A percentile compares a stretch with the other conserved stretches of the same genome.
Conservation (phyloP, 148 eudicot species). For the Heliosperma pusillum region DNA sequence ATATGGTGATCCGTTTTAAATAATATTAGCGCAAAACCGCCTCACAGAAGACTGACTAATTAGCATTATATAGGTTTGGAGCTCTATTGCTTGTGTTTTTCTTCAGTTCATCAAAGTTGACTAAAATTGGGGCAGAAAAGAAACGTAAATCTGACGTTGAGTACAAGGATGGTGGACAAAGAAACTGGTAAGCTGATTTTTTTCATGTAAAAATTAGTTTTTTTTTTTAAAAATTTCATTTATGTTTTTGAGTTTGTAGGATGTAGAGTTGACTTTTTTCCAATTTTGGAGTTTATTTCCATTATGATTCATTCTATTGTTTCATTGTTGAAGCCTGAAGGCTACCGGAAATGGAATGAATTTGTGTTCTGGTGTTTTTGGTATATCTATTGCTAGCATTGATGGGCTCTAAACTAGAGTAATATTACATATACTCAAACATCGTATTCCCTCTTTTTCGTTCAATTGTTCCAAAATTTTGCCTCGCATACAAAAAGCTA, state of each 20-base stretch:
- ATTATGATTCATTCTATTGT: background rate
- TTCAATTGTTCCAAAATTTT: background rate
- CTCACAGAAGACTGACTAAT: no score
- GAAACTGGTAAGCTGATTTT: conserved; percentile 60
- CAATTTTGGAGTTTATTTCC: background rate
- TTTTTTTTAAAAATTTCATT: background rate
- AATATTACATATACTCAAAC: background rate
- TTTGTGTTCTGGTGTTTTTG: no score
- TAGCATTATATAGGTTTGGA: conserved; percentile 49
- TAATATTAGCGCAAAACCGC: no score
- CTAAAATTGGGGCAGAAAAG: conserved; percentile 75
- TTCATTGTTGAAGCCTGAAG: no score
- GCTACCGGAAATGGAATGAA: no score
- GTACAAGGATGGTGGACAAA: conserved; percentile 92
- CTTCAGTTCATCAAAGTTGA: conserved; percentile 76
- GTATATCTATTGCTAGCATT: background rate
- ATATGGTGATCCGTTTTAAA: no score
- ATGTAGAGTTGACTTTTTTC: background rate
- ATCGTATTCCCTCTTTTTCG: background rate
- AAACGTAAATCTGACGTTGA: conserved; percentile 70
- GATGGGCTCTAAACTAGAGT: background rate
- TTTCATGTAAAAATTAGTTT: background rate
- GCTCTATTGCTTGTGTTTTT: conserved; percentile 78
- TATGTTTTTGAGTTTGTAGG: background rate
- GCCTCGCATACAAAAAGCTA: background rate